Base-by-base conservation (phyloP, 2,329 filamentous ascomycete species). In the Talaromyces atroroseus region DNA sequence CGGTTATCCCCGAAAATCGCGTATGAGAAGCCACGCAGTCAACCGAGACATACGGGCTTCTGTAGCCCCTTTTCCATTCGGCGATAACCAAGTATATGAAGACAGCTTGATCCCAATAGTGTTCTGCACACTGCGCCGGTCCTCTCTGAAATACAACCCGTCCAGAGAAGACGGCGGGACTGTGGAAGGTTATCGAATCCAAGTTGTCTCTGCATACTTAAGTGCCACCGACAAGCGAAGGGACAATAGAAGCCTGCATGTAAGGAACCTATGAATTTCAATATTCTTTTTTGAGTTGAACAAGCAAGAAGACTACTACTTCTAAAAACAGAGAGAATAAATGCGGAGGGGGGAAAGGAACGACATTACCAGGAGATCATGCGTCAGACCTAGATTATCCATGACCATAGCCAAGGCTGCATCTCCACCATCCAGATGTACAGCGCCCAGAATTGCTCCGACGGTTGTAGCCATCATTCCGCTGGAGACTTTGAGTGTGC, bases 361-460 rank as follows among this genome's bases (percentile, higher is more conserved):
- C 32, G 32, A 42, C 34, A 14, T 47, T 57, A 52, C 54, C 49
- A 57, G 24, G 42, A 42, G 44, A 48, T 36, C 23, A 34, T 42
- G 49, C 16, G 32, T 47, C 18, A 57, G 55, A 21, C 45, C 55
- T n/a, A 53, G 34, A 10, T 20, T 34, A 8, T 10, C n/a, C 55
- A 57, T 57, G 3, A 44, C 55, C 16, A 18, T 26, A 16, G 11
- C 49, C 23, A 57, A 26, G 5, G 49, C 55, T 14, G 24, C 12
- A n/a, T 57, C 49, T 14, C 49, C 54, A 16, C 55, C 49, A 16
- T 52, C 55, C 3, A 48, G 18, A 18, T 57, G 49, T 5, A 53
- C 55, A 6, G 45, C 55, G 2, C 55, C 55, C 18, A 57, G 14
- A 16, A 57, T 53, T 3, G 55, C 49, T 29, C 49, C 55, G 0